Percentiles rank a stretch among this genome's conserved stretches.
Evolutionary conservation across 106 monocot genomes (phyloP).

Genomic region (Iris macrosiphon): DNA sequence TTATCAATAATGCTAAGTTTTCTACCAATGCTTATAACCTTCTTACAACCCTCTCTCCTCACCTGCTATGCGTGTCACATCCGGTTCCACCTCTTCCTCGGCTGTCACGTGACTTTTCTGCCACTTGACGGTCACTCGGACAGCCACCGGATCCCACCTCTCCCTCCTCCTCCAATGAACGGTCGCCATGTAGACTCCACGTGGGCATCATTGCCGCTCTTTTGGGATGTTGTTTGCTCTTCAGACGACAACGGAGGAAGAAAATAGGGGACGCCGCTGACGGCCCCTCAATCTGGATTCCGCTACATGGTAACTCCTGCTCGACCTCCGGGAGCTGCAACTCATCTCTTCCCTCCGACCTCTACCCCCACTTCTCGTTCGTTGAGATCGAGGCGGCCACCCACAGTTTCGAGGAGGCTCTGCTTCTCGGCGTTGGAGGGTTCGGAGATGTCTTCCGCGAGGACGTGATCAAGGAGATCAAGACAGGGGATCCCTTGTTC

Average conservation of each 20-base stretch:
- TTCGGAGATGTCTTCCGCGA: conserved; percentile 33
- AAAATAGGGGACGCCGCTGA: conserved; percentile 33
- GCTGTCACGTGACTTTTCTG: no score
- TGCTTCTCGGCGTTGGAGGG: conserved; percentile 20
- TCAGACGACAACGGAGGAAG: conserved; percentile 18
- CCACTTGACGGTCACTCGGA: no score
- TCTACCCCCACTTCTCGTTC: conserved; percentile 24
- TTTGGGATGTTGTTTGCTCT: conserved; percentile 2
- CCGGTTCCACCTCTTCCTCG: no score
- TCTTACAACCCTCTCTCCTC: no score
- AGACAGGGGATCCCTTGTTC: conserved; percentile 17
- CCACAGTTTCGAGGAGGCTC: conserved; percentile 14
- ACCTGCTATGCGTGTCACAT: no score
- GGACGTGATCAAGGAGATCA: conserved; percentile 23
- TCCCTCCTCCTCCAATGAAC: no score
- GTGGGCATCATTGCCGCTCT: conserved; percentile 13
- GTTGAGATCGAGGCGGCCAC: conserved; percentile 28
- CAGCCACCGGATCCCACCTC: no score
- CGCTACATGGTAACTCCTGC: conserved; percentile 62
- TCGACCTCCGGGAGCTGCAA: conserved; percentile 46
- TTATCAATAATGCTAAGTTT: conserved; percentile 18
- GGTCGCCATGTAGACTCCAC: conserved; percentile 13
- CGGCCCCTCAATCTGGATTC: conserved; percentile 49
- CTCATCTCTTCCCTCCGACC: conserved; percentile 30
- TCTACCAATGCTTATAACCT: conserved; percentile 8